These are phyloP conservation scores for Berberis thunbergii DNA, from an alignment of 164 flowering plant species.

Conservation along the genomic window DNA sequence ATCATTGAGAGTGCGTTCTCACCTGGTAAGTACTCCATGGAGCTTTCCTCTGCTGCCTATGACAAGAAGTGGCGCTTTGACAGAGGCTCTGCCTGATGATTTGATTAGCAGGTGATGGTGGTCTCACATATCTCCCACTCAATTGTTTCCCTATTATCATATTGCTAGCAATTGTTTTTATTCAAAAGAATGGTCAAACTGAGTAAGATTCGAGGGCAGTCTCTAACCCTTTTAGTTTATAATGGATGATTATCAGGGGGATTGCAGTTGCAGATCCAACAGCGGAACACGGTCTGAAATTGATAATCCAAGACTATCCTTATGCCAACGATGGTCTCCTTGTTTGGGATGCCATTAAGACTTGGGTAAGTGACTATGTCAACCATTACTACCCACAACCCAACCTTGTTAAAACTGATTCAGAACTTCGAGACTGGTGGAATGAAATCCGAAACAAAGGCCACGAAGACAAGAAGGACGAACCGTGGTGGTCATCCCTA, in stretches of 20 bases:
- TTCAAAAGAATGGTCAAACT: no score
- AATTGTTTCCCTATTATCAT: no score
- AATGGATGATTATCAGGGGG: slow-evolving; percentile 34
- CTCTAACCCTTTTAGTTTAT: no score
- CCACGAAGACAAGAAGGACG: slow-evolving; percentile 70
- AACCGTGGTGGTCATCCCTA: slow-evolving; percentile 75
- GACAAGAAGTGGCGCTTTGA: slow-evolving; percentile 57
- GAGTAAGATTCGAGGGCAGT: no score
- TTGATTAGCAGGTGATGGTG: slow-evolving; percentile 42
- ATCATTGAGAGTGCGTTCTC: slow-evolving; percentile 51
- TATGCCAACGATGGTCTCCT: slow-evolving; percentile 69
- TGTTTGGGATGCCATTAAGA: slow-evolving; percentile 50
- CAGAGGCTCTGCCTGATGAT: slow-evolving; percentile 57
- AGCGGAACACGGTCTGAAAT: slow-evolving; percentile 57
- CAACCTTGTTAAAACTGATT: slow-evolving; percentile 27
- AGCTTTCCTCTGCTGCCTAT: slow-evolving; percentile 53
- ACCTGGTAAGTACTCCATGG: slow-evolving; percentile 43
- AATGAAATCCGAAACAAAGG: slow-evolving; percentile 53
- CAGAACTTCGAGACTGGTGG: slow-evolving; percentile 84
- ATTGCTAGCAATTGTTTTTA: no score
- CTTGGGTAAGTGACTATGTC: slow-evolving; percentile 64
- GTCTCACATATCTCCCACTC: no score
- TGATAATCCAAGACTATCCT: slow-evolving; percentile 65
- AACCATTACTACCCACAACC: slow-evolving; percentile 41
- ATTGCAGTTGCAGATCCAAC: slow-evolving; percentile 65